phyloP scores from a whole-genome alignment of 1,284 basidiomycete genomes.

The Cerrena zonata region DNA sequence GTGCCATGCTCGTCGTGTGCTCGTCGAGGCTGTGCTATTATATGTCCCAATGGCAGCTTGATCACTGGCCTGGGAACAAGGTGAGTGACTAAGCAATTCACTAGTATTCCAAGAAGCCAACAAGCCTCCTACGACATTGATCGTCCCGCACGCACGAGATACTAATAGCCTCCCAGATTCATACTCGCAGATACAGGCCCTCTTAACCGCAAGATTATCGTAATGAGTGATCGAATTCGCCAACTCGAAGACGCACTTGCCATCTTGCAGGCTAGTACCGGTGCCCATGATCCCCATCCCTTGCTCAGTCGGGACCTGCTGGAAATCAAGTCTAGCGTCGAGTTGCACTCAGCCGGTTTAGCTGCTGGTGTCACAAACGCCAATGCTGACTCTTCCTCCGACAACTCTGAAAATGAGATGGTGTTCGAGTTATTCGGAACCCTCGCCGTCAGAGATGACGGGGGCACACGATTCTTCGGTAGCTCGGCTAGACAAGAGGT shows the following conservation, averaged over 20 bases:
- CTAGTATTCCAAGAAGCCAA: too few relatives aligned
- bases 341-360: constrained; percentile 21
- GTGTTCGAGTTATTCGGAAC: constrained; percentile 44
- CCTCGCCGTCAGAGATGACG: constrained; percentile 54
- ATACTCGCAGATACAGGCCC: constrained; percentile 72
- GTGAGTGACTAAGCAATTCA: too few relatives aligned
- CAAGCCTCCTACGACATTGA: too few relatives aligned
- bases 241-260: too few relatives aligned
- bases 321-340: constrained; percentile 48
- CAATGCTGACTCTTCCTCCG: constrained; percentile 4
- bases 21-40: constrained; percentile 57
- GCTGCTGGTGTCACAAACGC: constrained; percentile 3
- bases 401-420: constrained; percentile 12
- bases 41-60: constrained; percentile 61
- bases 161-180: constrained; percentile 41
- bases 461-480: constrained; percentile 61
- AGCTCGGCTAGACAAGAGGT: constrained; percentile 57
- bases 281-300: constrained; percentile 48
- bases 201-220: constrained; percentile 63
- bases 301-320: constrained; percentile 54
- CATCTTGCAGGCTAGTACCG: constrained; percentile 31
- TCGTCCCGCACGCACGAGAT: too few relatives aligned
- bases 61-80: constrained; percentile 64
- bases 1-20: constrained; percentile 72
- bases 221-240: constrained; percentile 74